Base-by-base conservation (phyloP, 345 rosid genomes). In the Sisymbrium altissimum region DNA sequence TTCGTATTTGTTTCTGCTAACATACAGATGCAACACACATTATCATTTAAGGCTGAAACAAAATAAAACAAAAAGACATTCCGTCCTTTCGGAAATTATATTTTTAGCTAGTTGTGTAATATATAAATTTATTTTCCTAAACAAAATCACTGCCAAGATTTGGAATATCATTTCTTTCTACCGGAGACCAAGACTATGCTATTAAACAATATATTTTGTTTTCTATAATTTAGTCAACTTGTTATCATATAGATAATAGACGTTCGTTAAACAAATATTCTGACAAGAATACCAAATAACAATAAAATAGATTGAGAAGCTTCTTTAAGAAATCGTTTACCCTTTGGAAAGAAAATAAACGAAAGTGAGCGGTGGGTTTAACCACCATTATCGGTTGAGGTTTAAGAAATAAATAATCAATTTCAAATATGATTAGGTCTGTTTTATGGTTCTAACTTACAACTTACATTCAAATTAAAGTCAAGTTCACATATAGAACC, bases 391-490 rank as follows among this genome's bases (percentile, higher is more conserved):
- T 76, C 49, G 65, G 70, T 69, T 76, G 70, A 33, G 43, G 57
- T 29, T 53, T 62, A 12, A 18, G 43, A 62, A 43, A 44, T 69
- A 53, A 76, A 53, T 55, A 62, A 68, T 62, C 70, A 44, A 46
- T 69, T 69, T 62, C 75, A 76, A 69, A 61, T 44, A 69, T 75
- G 70, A 75, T 76, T 76, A 69, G 74, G 70, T 76, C 65, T 69
- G 65, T 69, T 69, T 76, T 69, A 62, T 69, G 74, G 74, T 76
- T 76, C 74, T 61, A 75, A 75, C 79, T 76, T 76, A 46, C 50
- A 76, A 76, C 70, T 53, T 76, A 76, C 52, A 69, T 76, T 76
- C 70, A 21, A 68, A 61, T 68, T 69, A 61, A 68, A 61, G 79
- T 68, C 74, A 76, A 53, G 45, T 68, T 76, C 64, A 69, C 58